Conservation (phyloP, 306 rosid species). For the Cucurbita pepo region DNA sequence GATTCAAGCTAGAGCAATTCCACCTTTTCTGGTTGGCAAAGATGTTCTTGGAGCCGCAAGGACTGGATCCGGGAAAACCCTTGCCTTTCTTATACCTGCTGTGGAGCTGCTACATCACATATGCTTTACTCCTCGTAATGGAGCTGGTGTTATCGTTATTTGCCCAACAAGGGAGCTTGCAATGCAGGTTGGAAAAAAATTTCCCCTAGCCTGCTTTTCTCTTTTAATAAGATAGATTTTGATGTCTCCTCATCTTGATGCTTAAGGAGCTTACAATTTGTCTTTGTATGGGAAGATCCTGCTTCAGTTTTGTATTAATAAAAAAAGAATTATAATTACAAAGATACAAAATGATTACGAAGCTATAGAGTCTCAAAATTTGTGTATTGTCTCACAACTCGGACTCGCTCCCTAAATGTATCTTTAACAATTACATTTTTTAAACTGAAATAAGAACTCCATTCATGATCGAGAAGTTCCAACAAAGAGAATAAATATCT, state of each 20-base stretch:
- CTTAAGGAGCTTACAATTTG: background rate
- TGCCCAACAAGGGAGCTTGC: constrained; percentile 97
- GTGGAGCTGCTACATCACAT: constrained; percentile 49
- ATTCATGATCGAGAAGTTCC: background rate
- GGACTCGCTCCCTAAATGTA: background rate
- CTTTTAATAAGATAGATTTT: background rate
- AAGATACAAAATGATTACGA: background rate
- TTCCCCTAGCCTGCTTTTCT: background rate
- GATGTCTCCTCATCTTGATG: background rate
- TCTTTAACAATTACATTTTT: background rate
- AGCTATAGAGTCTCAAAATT: background rate
- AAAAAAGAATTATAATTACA: background rate
- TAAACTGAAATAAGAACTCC: background rate
- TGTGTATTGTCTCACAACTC: background rate
- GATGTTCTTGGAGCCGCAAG: constrained; percentile 97
- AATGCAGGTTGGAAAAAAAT: constrained; percentile 44
- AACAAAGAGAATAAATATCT: background rate
- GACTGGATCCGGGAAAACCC: constrained; percentile 94
- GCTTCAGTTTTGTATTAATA: background rate
- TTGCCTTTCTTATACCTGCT: constrained; percentile 86
- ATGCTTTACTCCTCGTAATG: constrained; percentile 52
- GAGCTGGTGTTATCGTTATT: constrained; percentile 66
- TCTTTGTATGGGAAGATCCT: background rate
- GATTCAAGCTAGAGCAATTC: constrained; percentile 81
- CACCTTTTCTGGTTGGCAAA: constrained; percentile 51